Conservation (phyloP, 106 monocot species). For the Narthecium ossifragum region DNA sequence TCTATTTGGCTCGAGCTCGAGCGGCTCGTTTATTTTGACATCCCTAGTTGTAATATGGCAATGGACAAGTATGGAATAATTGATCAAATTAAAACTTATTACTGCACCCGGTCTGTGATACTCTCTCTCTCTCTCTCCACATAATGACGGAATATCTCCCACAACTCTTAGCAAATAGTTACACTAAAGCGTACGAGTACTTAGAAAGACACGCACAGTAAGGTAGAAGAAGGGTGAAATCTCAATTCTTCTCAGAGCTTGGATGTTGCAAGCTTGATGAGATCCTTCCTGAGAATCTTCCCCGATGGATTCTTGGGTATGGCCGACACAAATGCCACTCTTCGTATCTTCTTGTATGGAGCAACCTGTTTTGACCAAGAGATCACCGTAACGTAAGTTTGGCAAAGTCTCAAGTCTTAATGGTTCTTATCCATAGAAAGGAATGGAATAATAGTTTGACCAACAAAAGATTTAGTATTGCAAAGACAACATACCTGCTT, state of each 20-base stretch:
- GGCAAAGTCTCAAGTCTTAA: no score
- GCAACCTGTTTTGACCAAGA: conserved; percentile 58
- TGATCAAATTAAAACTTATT: background rate
- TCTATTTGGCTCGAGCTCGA: no score
- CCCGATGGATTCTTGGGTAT: conserved; percentile 91
- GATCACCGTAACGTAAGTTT: no score
- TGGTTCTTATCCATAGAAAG: no score
- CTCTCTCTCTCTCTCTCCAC: background rate
- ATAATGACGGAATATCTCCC: background rate
- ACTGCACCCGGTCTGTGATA: background rate
- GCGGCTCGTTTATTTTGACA: no score
- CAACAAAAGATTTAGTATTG: no score
- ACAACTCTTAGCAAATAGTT: background rate
- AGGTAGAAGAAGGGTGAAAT: no score
- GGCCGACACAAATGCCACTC: conserved; percentile 57
- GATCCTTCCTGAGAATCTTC: conserved; percentile 91
- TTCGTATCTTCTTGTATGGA: conserved; percentile 80
- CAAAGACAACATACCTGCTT: conserved; percentile 44
- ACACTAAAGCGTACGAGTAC: background rate
- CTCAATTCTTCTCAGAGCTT: conserved; percentile 49
- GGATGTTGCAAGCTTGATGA: conserved; percentile 75
- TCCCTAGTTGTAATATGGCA: no score
- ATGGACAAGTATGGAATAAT: no score
- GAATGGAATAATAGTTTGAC: no score
- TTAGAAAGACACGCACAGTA: background rate